phyloP scores from a whole-genome alignment of 768 basidiomycete genomes.

The Tulasnella sp. region DNA sequence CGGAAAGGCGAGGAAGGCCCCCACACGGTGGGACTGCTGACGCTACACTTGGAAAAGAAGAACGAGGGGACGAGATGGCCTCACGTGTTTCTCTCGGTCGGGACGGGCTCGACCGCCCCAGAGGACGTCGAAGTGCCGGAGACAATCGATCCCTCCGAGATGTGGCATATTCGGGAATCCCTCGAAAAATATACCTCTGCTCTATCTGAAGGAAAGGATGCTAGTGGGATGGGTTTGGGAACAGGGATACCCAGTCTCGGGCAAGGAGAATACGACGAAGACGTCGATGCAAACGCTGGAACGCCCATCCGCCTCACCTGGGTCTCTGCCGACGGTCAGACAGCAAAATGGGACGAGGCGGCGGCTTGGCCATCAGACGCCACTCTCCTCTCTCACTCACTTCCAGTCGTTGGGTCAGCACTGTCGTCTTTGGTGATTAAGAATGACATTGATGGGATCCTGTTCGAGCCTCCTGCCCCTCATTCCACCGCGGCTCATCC shows the following conservation, averaged over 20 bases:
- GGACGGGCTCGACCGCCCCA: slow-evolving; percentile 22
- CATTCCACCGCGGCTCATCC: slow-evolving; percentile 9
- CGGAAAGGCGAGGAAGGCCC: slow-evolving; percentile 26
- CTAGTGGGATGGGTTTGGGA: slow-evolving; percentile 52
- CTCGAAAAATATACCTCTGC: slow-evolving; percentile 78
- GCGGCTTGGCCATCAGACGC: neutral
- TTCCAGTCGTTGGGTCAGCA: slow-evolving; percentile 32
- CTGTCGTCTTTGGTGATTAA: slow-evolving; percentile 46
- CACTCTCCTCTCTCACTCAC: slow-evolving; percentile 50
- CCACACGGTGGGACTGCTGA: slow-evolving; percentile 43
- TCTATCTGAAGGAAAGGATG: slow-evolving; percentile 45
- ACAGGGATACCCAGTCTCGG: slow-evolving; percentile 66
- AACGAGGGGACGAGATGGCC: slow-evolving; percentile 78
- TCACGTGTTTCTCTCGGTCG: slow-evolving; percentile 58
- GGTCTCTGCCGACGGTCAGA: slow-evolving; percentile 36
- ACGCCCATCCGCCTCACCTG: slow-evolving; percentile 52
- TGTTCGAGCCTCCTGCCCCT: slow-evolving; percentile 33
- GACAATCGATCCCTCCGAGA: slow-evolving; percentile 75
- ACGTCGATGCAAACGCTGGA: slow-evolving; percentile 69
- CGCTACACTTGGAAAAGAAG: slow-evolving; percentile 77
- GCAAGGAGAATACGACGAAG: slow-evolving; percentile 85
- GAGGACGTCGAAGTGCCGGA: slow-evolving; percentile 68
- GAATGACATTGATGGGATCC: slow-evolving; percentile 59
- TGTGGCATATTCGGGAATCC: slow-evolving; percentile 64
- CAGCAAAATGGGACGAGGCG: slow-evolving; percentile 28